These are phyloP conservation scores for Ichthyophthirius multifiliis DNA, from an alignment of 169 alveolate species.

Conservation along the genomic window DNA sequence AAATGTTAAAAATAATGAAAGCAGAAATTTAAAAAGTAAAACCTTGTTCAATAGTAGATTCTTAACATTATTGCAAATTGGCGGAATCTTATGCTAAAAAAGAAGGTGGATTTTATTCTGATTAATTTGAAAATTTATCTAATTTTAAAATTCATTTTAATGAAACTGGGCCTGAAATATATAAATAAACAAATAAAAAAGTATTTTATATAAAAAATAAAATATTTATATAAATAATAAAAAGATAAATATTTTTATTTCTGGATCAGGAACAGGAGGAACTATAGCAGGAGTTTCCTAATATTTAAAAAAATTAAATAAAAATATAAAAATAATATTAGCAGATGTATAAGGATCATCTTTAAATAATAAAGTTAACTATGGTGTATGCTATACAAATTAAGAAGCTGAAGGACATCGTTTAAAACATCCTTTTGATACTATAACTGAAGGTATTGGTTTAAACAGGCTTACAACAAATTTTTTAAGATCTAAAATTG, in stretches of 20 bases:
- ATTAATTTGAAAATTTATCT: constrained; percentile 28
- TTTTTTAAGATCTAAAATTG: constrained; percentile 33
- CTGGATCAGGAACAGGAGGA: constrained; percentile 62
- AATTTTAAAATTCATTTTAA: constrained; percentile 43
- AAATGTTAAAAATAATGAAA: not conserved
- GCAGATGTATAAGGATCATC: constrained; percentile 59
- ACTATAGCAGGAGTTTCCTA: constrained; percentile 51
- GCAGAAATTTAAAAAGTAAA: constrained; percentile 19
- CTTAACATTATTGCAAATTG: constrained; percentile 24
- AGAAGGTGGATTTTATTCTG: constrained; percentile 31
- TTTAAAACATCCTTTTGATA: constrained; percentile 36
- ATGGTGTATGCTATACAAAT: constrained; percentile 29
- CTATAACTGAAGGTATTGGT: constrained; percentile 50
- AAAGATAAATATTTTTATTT: constrained; percentile 43
- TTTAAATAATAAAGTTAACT: constrained; percentile 15
- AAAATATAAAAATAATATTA: constrained; percentile 22
- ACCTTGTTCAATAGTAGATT: constrained; percentile 37
- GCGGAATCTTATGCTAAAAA: constrained; percentile 16
- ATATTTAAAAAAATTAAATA: constrained; percentile 33
- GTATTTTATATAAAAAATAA: not conserved
- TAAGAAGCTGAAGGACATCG: constrained; percentile 53
- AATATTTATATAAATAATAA: not conserved
- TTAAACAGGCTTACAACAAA: constrained; percentile 37
- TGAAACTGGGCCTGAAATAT: constrained; percentile 50
- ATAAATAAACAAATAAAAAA: constrained; percentile 30